Percentiles rank a stretch among this genome's conserved stretches.
Conservation (phyloP, 768 basidiomycete species). For the Amanita thiersii region DNA sequence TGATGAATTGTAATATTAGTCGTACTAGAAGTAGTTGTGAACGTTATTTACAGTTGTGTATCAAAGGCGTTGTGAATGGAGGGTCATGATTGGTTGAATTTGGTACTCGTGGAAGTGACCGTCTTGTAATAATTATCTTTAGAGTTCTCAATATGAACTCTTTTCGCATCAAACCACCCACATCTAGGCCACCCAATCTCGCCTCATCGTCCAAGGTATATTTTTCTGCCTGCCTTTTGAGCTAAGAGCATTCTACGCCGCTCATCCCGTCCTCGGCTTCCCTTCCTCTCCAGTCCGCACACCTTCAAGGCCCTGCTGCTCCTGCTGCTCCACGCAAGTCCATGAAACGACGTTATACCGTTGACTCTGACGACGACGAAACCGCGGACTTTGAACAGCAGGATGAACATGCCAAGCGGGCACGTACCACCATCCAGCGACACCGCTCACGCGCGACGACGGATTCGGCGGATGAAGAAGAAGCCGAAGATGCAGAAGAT, state of each 20-base stretch:
- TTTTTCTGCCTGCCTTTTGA: constrained; percentile 5
- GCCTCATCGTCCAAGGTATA: constrained; percentile 15
- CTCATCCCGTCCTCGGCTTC: not conserved
- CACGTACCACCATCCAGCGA: constrained; percentile 2
- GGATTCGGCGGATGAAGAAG: constrained; percentile 6
- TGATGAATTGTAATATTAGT: constrained; percentile 7
- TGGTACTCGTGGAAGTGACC: not conserved
- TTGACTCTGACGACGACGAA: constrained; percentile 21
- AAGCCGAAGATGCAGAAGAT: too few relatives aligned
- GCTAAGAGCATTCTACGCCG: not conserved
- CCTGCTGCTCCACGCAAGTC: constrained; percentile 14
- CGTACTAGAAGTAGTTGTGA: not conserved
- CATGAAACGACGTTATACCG: constrained; percentile 19
- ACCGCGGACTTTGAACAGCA: constrained; percentile 13
- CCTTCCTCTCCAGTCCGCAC: not conserved
- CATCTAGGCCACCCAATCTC: constrained; percentile 6
- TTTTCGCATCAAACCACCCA: constrained; percentile 18
- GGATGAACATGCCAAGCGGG: constrained; percentile 5
- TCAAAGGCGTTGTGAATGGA: not conserved
- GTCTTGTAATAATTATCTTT: too few relatives aligned
- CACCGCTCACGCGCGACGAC: not conserved
- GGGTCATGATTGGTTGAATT: constrained; percentile 7
- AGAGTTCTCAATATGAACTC: not conserved
- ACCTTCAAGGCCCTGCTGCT: too few relatives aligned
- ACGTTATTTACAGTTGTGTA: not conserved